These are phyloP conservation scores for Exobasidium cylindrosporum DNA, from an alignment of 1,284 basidiomycete species.

Conservation along the genomic window DNA sequence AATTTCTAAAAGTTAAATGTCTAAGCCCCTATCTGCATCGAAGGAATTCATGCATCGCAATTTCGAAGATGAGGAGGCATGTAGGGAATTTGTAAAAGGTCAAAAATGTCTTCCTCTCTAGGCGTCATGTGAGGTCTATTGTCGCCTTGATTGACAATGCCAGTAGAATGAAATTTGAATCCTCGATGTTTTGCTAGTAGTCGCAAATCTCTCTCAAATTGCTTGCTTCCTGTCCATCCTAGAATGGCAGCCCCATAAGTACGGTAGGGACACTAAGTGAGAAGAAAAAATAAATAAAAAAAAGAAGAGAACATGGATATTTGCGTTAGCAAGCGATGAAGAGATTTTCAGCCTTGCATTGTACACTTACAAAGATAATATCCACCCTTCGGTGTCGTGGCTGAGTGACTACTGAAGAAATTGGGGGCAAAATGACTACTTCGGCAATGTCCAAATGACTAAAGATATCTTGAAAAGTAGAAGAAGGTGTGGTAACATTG, in stretches of 20 bases:
- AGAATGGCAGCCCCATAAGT: conserved; percentile 41
- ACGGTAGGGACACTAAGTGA: neutral
- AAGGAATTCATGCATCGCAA: conserved; percentile 43
- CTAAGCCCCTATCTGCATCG: no score
- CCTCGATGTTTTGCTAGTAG: conserved; percentile 30
- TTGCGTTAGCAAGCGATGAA: no score
- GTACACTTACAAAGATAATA: conserved; percentile 11
- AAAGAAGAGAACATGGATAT: no score
- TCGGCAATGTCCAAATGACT: conserved; percentile 36
- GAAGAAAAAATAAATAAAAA: conserved; percentile 22
- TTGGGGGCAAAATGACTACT: conserved; percentile 33
- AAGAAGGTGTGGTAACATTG: conserved; percentile 28
- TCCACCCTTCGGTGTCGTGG: conserved; percentile 21
- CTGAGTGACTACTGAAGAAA: neutral
- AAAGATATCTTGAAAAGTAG: neutral
- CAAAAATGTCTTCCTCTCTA: conserved; percentile 25
- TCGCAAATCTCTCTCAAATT: conserved; percentile 40
- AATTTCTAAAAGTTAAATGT: no score
- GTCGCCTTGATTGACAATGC: conserved; percentile 24
- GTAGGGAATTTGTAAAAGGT: conserved; percentile 22
- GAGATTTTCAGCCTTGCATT: conserved; percentile 21
- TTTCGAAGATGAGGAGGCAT: conserved; percentile 43
- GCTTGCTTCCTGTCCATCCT: conserved; percentile 37
- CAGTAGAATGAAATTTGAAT: conserved; percentile 36
- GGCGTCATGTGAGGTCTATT: conserved; percentile 27